These are phyloP conservation scores for Leccinum griseonigrum DNA, from an alignment of 1,284 basidiomycete species.

Conservation along the genomic window DNA sequence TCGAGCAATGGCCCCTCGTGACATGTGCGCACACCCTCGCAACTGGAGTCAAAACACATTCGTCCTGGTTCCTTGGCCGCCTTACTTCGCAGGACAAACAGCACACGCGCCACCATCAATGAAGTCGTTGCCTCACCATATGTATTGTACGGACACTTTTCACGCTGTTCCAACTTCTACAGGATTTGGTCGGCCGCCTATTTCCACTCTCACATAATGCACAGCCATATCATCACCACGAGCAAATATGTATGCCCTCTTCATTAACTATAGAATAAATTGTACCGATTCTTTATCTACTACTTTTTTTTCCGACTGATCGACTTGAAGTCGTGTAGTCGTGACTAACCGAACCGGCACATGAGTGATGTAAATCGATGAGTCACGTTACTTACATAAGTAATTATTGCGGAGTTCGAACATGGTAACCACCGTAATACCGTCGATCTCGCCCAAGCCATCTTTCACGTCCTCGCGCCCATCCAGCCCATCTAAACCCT, in stretches of 20 bases:
- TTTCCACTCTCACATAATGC: conserved; percentile 19
- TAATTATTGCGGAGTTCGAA: too few species aligned
- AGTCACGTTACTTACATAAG: too few species aligned
- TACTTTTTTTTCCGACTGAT: too few species aligned
- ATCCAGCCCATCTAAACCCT: neutral
- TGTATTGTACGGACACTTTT: conserved; percentile 65
- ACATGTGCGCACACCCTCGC: conserved; percentile 22
- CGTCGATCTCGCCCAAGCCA: conserved; percentile 10
- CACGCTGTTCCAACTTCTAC: conserved; percentile 36
- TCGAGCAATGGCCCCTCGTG: conserved; percentile 24
- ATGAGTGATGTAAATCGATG: too few species aligned
- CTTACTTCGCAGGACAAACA: conserved; percentile 24
- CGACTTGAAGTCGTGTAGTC: too few species aligned
- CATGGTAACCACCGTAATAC: too few species aligned
- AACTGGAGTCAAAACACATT: conserved; percentile 12
- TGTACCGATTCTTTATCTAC: too few species aligned
- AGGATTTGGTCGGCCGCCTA: conserved; percentile 32
- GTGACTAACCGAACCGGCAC: too few species aligned
- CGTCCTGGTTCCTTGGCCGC: conserved; percentile 13
- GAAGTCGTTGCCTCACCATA: conserved; percentile 37
- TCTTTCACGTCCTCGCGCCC: conserved; percentile 19
- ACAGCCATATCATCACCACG: conserved; percentile 20
- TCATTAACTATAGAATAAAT: too few species aligned
- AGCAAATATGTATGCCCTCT: conserved; percentile 10
- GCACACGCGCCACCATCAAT: conserved; percentile 23